Base-by-base conservation (phyloP, 2,329 filamentous ascomycete species). In the Arthrobotrys entomopaga region DNA sequence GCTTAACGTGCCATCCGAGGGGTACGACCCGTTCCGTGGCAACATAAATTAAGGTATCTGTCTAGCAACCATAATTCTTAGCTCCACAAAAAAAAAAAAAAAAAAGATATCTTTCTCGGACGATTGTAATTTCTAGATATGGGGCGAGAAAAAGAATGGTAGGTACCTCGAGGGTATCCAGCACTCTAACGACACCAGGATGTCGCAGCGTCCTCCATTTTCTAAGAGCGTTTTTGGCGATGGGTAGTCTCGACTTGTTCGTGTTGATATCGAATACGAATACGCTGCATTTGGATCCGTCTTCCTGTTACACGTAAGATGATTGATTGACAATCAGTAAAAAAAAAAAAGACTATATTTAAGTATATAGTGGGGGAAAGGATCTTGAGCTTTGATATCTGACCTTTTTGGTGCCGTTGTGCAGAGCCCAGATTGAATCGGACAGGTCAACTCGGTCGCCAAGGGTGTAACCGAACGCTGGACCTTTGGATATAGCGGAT, bases 31-130 rank as follows among this genome's bases (percentile, higher is more conserved):
- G 88, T 83, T 99, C 95, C 22, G 93, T 98, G 66, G 95, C 93
- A 81, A 99, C 93, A 81, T 98, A 97, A 76, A 99, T 95, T 80
- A 95, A 94, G 24, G 91, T 88, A 77, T 99, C 95, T 79, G 93
- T 97, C 91, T 95, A 42, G 42, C 52, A 34, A n/a, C 7, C 26
- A 46, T 16, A 11, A 57, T 65, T 50, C 4, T 50, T 16, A 65
- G 77, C 76, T 61, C 15, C n/a, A 57, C 38, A 40, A 7, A 15
- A 40, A 6, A 6, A 6, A 7, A 40, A 7, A 40, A 40, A 6
- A 40, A 40, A 40, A 15, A 40, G n/a, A n/a, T 10, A 10, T 16
- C 43, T 10, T 66, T 43, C 7, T 20, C 49, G 15, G 8, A 8
- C n/a, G 6, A 6, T n/a, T n/a, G 79, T 75, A 49, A 64, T 54